Base-by-base conservation (phyloP, 129 eudicot genomes). In the Saussurea involucrata region DNA sequence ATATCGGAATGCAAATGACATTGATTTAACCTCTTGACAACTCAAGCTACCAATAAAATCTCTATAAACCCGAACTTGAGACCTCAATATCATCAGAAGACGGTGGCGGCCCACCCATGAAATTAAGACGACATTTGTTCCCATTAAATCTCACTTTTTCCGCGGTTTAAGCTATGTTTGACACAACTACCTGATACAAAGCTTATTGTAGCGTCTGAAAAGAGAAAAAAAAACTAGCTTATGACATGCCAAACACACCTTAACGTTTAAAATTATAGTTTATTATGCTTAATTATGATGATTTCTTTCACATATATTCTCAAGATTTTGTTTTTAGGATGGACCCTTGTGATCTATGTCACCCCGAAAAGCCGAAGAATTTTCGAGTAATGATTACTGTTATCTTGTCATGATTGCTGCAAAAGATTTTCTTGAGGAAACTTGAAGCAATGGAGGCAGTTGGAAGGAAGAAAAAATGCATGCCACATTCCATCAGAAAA, bases 401-500 rank as follows among this genome's bases (percentile, higher is more conserved):
- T 83, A 83, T 72, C 69, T 66, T 75, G 79, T 73, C 49, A 77
- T 78, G 76, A 83, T 85, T 63, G 55, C 69, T 34, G 18, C 33
- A 78, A 82, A 76, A 72, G 78, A 72, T 55, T 77, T 64, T 80
- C 68, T 81, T 82, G 86, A 80, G 82, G 73, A 85, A 81, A 69
- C 76, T 17, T 66, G 78, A 87, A 85, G 87, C 88, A 85, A 88
- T 53, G 84, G 68, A 78, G 65, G 79, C 71, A 76, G 87, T 80
- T 81, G 72, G 81, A 60, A 70, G 32, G 71, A 53, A 63, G 29
- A 76, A 68, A 84, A 84, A 72, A 69, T 42, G 71, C 37, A 64
- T 69, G 78, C 66, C 40, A 73, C 18, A 22, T 66, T 66, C 69
- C 34, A 80, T 34, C 76, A 24, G 86, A 85, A 81, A 85, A 69